A percentile compares a stretch with the other conserved stretches of the same genome.
phyloP scores from a whole-genome alignment of 495 filamentous ascomycete species.

The Parmelia sp. region DNA sequence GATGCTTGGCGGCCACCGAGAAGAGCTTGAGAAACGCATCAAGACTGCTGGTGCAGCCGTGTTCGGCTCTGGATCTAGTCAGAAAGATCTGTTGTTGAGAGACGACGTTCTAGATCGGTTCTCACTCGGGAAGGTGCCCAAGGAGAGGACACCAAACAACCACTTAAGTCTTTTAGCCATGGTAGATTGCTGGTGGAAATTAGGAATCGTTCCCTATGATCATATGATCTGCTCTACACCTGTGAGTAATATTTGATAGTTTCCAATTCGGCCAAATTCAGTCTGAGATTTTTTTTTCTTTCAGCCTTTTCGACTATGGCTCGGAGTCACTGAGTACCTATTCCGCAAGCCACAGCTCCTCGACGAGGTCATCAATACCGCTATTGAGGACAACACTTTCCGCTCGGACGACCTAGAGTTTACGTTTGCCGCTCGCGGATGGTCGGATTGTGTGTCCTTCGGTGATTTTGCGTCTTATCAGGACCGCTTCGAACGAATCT shows the following conservation, averaged over 20 bases:
- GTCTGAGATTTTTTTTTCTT: neutral
- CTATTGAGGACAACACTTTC: slow-evolving; percentile 81
- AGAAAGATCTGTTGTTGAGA: slow-evolving; percentile 62
- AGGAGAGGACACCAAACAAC: slow-evolving; percentile 72
- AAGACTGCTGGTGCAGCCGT: slow-evolving; percentile 73
- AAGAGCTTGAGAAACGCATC: slow-evolving; percentile 75
- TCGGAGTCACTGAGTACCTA: slow-evolving; percentile 94
- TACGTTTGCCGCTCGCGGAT: slow-evolving; percentile 87
- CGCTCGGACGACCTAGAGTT: slow-evolving; percentile 91
- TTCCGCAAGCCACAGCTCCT: slow-evolving; percentile 81
- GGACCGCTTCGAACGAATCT: slow-evolving; percentile 80
- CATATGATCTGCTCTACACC: slow-evolving; percentile 99
- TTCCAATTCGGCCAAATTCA: neutral
- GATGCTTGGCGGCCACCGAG: slow-evolving; percentile 76
- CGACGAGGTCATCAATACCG: slow-evolving; percentile 77
- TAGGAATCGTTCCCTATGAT: slow-evolving; percentile 92
- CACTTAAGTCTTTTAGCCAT: slow-evolving; percentile 93
- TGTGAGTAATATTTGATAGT: slow-evolving; percentile 37
- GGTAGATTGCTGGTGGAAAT: slow-evolving; percentile 94
- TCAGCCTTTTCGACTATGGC: slow-evolving; percentile 90
- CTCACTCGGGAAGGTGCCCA: slow-evolving; percentile 61
- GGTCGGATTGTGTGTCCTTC: slow-evolving; percentile 86
- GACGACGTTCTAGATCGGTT: slow-evolving; percentile 86
- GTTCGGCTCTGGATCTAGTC: slow-evolving; percentile 53
- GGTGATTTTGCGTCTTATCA: slow-evolving; percentile 87